Evolutionary conservation across 345 rosid genomes (phyloP), one percentile per base, ranked within the genome.

Genomic region (Eutrema yunnanense): DNA sequence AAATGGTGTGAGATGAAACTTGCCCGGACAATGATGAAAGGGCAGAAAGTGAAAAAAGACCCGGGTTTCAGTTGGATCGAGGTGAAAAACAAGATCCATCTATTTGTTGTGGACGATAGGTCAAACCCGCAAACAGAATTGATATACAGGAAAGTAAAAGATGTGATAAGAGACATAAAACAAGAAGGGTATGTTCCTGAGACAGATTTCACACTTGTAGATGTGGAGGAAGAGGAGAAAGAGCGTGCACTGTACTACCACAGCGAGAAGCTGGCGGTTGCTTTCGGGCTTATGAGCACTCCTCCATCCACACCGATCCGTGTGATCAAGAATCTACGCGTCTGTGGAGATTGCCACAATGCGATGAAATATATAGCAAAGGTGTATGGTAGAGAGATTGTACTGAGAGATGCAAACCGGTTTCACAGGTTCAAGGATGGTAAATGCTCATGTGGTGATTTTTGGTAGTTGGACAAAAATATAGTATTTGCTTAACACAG

Each of bases 21-120:
- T 34, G 83, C 84, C 27, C 75, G 90, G 62, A 71, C 34, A 29
- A 69, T 53, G 64, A 85, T 87, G 88, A 79, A 69, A 60, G 82
- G 69, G 60, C 72, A 82, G 69, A 78, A 73, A 19, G 81, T 87
- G 61, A 84, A 73, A 52, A 87, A 87, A 71, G 88, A 82, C 74
- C 90, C 92, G 0, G 90, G 92, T 8, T 85, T 81, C 65, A 86
- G 92, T 62, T 84, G 85, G 90, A 82, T 87, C 27, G 88, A 84
- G 76, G 81, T 78, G 51, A 71, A 84, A 78, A 82, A 81, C 77
- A 75, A 73, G 70, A 74, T 80, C 37, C 83, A 84, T 78, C 9
- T 81, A 63, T 87, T 85, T 67, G 88, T 75, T 1, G 88, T 74
- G 38, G 90, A 78, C 11, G 90, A 87, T 67, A 72, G 71, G 54